Conservation (phyloP, 2,329 filamentous ascomycete species). For the Aureobasidium sp. region DNA sequence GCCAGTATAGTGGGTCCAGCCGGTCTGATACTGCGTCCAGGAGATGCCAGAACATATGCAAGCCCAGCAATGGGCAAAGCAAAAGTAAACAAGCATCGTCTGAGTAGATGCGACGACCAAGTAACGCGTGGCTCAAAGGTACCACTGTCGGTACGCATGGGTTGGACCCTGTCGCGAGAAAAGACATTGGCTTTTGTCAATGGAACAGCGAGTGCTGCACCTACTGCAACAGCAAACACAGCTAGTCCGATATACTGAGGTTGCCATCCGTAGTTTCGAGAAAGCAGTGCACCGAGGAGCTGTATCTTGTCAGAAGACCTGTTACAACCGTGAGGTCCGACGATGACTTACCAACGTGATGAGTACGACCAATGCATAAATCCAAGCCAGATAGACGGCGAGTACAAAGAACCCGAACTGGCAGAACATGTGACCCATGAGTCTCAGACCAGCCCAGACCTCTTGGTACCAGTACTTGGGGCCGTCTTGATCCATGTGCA, state of each 20-base stretch:
- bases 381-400: constrained; percentile 68
- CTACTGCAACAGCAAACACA: constrained; percentile 59
- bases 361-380: constrained; percentile 68
- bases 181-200: constrained; percentile 66
- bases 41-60: constrained; percentile 60
- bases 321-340: not conserved
- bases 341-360: constrained; percentile 54
- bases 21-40: constrained; percentile 53
- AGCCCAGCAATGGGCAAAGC: constrained; percentile 60
- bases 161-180: constrained; percentile 55
- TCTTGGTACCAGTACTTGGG: constrained; percentile 74
- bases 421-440: constrained; percentile 63
- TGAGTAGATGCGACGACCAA: constrained; percentile 66
- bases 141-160: constrained; percentile 58
- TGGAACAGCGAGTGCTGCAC: constrained; percentile 62
- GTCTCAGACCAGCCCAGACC: constrained; percentile 60
- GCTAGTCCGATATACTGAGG: constrained; percentile 61
- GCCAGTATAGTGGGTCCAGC: constrained; percentile 62
- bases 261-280: constrained; percentile 57
- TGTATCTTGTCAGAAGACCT: constrained; percentile 21
- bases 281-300: constrained; percentile 64
- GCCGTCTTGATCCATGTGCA: constrained; percentile 65
- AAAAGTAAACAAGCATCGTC: constrained; percentile 60
- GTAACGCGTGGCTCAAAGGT: constrained; percentile 57
- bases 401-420: constrained; percentile 69